Conservation (phyloP, 768 basidiomycete genomes). For the Exidia glandulosa region DNA sequence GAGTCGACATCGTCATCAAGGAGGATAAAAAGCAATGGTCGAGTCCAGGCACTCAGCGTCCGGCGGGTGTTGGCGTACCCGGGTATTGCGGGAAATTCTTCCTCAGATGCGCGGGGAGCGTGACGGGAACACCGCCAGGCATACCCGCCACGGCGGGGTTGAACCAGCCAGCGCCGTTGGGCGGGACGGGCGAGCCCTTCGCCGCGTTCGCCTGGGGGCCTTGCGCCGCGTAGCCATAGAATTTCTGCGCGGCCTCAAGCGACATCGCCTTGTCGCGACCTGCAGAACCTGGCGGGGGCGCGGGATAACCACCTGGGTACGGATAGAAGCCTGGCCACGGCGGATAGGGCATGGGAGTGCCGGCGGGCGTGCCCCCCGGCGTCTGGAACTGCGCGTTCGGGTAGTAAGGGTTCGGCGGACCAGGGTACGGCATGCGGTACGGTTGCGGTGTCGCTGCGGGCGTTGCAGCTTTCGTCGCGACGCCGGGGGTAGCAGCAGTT, state of each 20-base stretch:
- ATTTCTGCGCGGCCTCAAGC: background rate
- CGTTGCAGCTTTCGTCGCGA: background rate
- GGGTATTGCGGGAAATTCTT: background rate
- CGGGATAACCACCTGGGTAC: background rate
- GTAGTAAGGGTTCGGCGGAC: constrained; percentile 14
- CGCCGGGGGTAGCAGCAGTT: constrained; percentile 2
- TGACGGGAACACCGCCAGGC: background rate
- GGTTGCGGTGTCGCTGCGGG: constrained; percentile 7
- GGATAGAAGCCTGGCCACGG: background rate
- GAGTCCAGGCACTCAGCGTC: background rate
- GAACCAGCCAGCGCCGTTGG: background rate
- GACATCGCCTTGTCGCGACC: background rate
- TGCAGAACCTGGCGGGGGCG: background rate
- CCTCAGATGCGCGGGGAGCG: background rate
- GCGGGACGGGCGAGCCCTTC: background rate
- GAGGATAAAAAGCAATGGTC: too few relatives aligned
- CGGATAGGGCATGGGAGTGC: constrained; percentile 9
- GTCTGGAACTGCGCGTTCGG: constrained; percentile 3
- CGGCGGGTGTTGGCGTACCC: background rate
- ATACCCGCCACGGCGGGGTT: background rate
- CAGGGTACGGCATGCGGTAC: constrained; percentile 21
- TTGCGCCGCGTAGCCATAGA: background rate
- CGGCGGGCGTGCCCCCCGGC: constrained; percentile 12
- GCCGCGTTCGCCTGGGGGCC: background rate
- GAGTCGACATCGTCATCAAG: too few relatives aligned